Evolutionary conservation across 306 rosid genomes (phyloP).

Genomic region (Echinosophora koreensis): DNA sequence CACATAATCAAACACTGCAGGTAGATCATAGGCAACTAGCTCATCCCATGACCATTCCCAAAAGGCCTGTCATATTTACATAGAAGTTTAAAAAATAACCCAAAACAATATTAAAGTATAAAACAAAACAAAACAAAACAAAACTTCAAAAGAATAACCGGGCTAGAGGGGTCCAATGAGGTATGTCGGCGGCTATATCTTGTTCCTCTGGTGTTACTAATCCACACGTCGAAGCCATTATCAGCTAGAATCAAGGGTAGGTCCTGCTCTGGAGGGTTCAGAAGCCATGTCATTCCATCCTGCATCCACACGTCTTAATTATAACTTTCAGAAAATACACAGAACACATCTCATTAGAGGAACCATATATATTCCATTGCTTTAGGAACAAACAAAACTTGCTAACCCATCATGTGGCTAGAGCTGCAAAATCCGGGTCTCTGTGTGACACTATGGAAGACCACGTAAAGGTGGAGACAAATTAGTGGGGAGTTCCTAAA

Average conservation of each 20-base stretch:
- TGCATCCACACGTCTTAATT: slow-evolving; percentile 37
- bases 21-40: slow-evolving; percentile 73
- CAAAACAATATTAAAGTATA: background rate
- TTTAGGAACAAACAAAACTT: slow-evolving; percentile 29
- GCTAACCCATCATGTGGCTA: slow-evolving; percentile 12
- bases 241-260: slow-evolving; percentile 87
- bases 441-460: background rate
- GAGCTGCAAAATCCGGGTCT: background rate
- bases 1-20: slow-evolving; percentile 78
- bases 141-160: slow-evolving; percentile 38
- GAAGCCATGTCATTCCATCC: slow-evolving; percentile 87
- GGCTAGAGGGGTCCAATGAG: slow-evolving; percentile 56
- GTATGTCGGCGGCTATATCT: slow-evolving; percentile 72
- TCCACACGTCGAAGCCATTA: slow-evolving; percentile 87
- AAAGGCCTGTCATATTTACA: slow-evolving; percentile 57
- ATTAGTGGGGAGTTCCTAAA: background rate
- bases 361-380: background rate
- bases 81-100: background rate
- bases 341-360: background rate
- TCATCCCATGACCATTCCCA: slow-evolving; percentile 98
- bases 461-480: slow-evolving; percentile 27
- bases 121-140: background rate
- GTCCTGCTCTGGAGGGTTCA: slow-evolving; percentile 75
- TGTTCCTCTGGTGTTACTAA: slow-evolving; percentile 88
- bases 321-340: background rate